Evolutionary conservation across 495 filamentous ascomycete genomes (phyloP).

Genomic region (Penicillium cosmopolitanum): DNA sequence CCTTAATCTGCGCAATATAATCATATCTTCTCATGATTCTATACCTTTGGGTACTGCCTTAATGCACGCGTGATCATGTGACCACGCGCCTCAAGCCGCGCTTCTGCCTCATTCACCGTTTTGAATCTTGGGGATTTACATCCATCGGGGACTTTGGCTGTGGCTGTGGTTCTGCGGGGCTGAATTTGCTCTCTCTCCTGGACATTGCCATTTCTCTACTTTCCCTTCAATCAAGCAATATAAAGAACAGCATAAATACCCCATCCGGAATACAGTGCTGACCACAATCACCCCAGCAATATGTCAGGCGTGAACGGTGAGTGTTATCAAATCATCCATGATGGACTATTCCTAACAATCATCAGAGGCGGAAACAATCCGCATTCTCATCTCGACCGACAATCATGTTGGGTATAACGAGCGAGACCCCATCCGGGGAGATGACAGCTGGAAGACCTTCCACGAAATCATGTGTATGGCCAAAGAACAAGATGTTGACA

Average conservation of each 20-base stretch:
- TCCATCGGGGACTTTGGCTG: neutral
- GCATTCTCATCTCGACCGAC: conserved; percentile 91
- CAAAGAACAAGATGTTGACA: conserved; percentile 86
- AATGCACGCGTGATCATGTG: conserved; percentile 19
- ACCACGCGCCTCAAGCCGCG: conserved; percentile 15
- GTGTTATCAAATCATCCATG: neutral
- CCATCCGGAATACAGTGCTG: no score
- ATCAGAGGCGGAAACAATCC: conserved; percentile 84
- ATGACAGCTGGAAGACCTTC: conserved; percentile 97
- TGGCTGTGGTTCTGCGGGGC: no score
- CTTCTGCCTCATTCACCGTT: neutral
- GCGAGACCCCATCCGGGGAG: conserved; percentile 86
- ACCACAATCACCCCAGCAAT: conserved; percentile 2
- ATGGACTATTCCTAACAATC: neutral
- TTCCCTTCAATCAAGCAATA: no score
- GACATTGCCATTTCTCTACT: no score
- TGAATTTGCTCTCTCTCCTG: no score
- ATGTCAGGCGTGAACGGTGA: conserved; percentile 32
- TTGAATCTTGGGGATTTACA: neutral
- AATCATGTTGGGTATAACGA: conserved; percentile 98
- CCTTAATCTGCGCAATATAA: neutral
- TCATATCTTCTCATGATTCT: neutral
- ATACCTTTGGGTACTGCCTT: neutral
- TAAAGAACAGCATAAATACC: no score
- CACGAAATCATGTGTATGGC: conserved; percentile 94